These are phyloP conservation scores for Rhinocladiella similis DNA, from an alignment of 2,329 filamentous ascomycete species.

Conservation along the genomic window DNA sequence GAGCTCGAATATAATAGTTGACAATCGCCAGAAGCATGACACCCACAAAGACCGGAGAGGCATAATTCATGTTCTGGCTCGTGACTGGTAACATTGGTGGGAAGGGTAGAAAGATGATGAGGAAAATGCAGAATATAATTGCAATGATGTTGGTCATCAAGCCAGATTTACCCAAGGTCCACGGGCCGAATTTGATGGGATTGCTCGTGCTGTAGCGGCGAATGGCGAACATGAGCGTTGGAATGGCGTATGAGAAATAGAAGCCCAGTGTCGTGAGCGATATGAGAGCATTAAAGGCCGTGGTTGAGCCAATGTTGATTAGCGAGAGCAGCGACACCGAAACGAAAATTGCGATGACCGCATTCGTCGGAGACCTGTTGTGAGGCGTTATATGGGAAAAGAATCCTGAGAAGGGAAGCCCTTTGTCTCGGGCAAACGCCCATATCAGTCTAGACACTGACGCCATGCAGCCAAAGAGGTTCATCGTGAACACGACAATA, in stretches of 20 bases:
- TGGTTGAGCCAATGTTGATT: slow-evolving; percentile 29
- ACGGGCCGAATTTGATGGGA: slow-evolving; percentile 32
- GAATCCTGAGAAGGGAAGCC: slow-evolving; percentile 31
- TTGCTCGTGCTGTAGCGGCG: slow-evolving; percentile 9
- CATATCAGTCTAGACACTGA: slow-evolving; percentile 33
- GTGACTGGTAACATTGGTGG: slow-evolving; percentile 37
- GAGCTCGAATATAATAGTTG: slow-evolving; percentile 18
- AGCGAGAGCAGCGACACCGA: slow-evolving; percentile 26
- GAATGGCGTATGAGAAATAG: slow-evolving; percentile 27
- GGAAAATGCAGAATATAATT: slow-evolving; percentile 34
- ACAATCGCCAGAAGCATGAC: slow-evolving; percentile 21
- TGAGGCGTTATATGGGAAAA: slow-evolving; percentile 19
- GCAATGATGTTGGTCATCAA: slow-evolving; percentile 34
- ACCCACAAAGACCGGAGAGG: slow-evolving; percentile 19
- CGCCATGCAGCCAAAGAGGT: slow-evolving; percentile 31
- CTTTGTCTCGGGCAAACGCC: neutral
- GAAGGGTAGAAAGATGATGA: slow-evolving; percentile 37
- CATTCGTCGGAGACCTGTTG: slow-evolving; percentile 22
- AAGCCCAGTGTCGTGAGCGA: slow-evolving; percentile 24
- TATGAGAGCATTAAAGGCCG: slow-evolving; percentile 31
- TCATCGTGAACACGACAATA: slow-evolving; percentile 32
- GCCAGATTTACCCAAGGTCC: slow-evolving; percentile 33
- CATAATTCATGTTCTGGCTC: slow-evolving; percentile 37
- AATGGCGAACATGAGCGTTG: slow-evolving; percentile 19
- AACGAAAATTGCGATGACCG: slow-evolving; percentile 27